Base-by-base conservation (phyloP, 176 grass and related monocot species). In the Raddia distichophylla region DNA sequence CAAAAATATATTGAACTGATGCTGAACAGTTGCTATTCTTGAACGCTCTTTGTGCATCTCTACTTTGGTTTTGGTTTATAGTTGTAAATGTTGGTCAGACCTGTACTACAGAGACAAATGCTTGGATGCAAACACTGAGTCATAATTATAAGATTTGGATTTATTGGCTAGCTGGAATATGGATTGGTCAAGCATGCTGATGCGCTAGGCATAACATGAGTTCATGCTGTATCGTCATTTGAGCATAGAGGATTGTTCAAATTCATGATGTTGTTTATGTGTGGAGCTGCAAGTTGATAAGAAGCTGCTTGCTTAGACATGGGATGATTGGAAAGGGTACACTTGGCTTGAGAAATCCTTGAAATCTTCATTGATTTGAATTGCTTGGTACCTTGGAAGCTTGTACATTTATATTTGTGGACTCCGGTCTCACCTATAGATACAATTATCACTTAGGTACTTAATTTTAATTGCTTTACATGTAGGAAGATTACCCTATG, bases 101-200 rank as follows among this genome's bases (percentile, higher is more conserved):
- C 49, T 12, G 56, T 72, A 8, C 5, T 83, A 44, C 4, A 27
- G 3, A 13, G 16, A 49, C 17, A 22, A 2, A 48, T 43, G 18
- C 62, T 17, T 65, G 20, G 64, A 82, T 57, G 37, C 3, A 71
- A 22, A 69, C 35, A 87, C 20, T 37, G 11, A 64, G 16, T 61
- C 54, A 54, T 32, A 3, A 5, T 35, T 37, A n/a, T 77, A 63
- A 18, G 66, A 59, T 87, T 76, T 82, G 59, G 27, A 56, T 71
- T 59, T 40, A 71, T 4, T 62, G n/a, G 4, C 50, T n/a, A 5
- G 43, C 69, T 52, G 64, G 52, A 62, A n/a, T 18, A 62, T 78
- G 1, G 17, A 80, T 56, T 55, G 18, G 71, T 50, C 32, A 50
- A 61, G 12, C 15, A 32, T 64, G 34, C 35, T 47, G 71, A 60